Evolutionary conservation across 2,329 filamentous ascomycete genomes (phyloP), one percentile per base, ranked within the genome.

Genomic region (Ascochyta fabae): DNA sequence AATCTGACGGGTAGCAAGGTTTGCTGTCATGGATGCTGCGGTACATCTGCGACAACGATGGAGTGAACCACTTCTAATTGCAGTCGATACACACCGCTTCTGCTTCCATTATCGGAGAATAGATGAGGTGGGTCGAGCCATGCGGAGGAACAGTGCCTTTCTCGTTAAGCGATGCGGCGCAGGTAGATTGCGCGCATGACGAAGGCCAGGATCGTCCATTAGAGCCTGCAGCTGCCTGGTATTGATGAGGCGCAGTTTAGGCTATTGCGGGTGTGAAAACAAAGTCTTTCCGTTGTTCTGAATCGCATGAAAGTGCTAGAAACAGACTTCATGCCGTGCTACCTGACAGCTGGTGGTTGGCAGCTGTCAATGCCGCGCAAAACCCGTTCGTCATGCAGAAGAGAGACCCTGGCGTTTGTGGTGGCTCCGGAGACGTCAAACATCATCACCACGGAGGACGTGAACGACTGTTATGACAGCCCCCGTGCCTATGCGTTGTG

Each of bases 121-220:
- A 51, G 36, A 42, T 41, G 31, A 26, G 15, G 53, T 48, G 47
- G 53, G 47, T 39, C 19, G 22, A 23, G 33, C 15, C 6, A 16
- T 35, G 33, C 33, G 33, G 33, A 35, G 33, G 33, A 35, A 35
- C 33, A 10, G 15, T 35, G 8, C 33, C 33, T 16, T 35, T 35
- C 33, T 35, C 33, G 33, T 35, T 16, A 47, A 50, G 45, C 55
- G 55, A 47, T 29, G 55, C 41, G 46, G 36, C 49, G 26, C 33
- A 50, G 46, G 41, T 38, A 58, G 22, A 58, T 58, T 58, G 46
- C 34, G 40, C 5, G 49, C 50, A 57, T 48, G 41, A 50, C 24
- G 41, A 45, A 34, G 49, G 46, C 49, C 26, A 46, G 26, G 50
- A 50, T 58, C 33, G 45, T 27, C 46, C 35, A 24, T 44, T 36